Base-by-base conservation (phyloP, 331 rosid species). In the Rosa hybrid region DNA sequence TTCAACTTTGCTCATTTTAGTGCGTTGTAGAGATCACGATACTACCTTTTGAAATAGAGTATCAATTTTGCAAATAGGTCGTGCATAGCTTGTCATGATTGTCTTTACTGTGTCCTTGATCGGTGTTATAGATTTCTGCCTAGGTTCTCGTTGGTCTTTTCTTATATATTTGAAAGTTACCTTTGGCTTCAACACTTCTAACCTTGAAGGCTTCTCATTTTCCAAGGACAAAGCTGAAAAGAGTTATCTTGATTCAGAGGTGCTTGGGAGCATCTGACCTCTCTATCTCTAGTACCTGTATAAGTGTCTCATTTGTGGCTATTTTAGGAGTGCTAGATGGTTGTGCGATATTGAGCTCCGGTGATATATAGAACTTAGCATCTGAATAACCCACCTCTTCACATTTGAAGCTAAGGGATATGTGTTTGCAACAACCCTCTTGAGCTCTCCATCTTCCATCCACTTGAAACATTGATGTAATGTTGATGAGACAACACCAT, bases 381-480 rank as follows among this genome's bases (percentile, higher is more conserved):
- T 71, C 38, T 0, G 41, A 44, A 17, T 42, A 71, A 2, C 45
- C 9, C 20, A 68, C 72, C 6, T 68, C 72, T 6, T 68, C 48
- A 1, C 44, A 20, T 7, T 38, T 14, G 3, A 68, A 68, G 0
- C 2, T 30, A 30, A 3, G 72, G 72, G 72, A 2, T 68, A 23
- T 2, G 23, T 13, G 23, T 68, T 23, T 3, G 72, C 72, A 6
- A 68, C 18, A 1, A 67, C 71, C 34, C 8, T 30, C 8, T 67
- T 67, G n/a, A 67, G 21, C 0, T 6, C n/a, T 4, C 21, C 46
- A 6, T 34, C 17, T 13, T 14, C 6, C 14, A 67, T 39, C 13
- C 13, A 67, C 12, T 73, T 49, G 13, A 30, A 25, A 42, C 16
- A 51, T 73, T 73, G 77, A 73, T 73, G 77, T 0, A 73, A 34